These are phyloP conservation scores for Ogataea sp. DNA, from an alignment of 805 yeast species.

Conservation along the genomic window DNA sequence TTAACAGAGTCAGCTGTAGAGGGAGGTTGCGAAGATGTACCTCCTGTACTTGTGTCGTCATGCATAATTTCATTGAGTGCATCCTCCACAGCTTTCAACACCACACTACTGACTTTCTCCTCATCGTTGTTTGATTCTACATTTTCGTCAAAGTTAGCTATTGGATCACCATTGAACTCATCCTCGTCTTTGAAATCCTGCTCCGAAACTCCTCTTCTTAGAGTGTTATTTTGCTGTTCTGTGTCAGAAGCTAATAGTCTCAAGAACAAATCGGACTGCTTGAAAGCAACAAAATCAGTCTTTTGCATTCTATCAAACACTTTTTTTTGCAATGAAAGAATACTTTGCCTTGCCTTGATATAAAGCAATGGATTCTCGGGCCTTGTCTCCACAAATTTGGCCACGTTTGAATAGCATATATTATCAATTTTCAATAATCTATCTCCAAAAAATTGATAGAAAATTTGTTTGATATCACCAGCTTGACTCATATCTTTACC, in stretches of 20 bases:
- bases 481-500: conserved; percentile 27
- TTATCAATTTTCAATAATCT: conserved; percentile 22
- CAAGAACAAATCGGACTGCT: conserved; percentile 46
- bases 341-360: conserved; percentile 45
- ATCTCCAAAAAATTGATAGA: conserved; percentile 30
- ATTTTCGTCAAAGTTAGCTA: conserved; percentile 22
- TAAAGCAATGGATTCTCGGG: conserved; percentile 27
- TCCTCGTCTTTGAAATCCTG: conserved; percentile 11
- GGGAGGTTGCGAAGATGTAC: neutral
- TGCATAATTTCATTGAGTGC: conserved; percentile 55
- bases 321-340: conserved; percentile 52
- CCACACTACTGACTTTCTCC: conserved; percentile 33
- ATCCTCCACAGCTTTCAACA: conserved; percentile 55
- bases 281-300: conserved; percentile 51
- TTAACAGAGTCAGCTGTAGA: neutral
- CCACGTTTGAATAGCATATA: conserved; percentile 25
- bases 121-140: conserved; percentile 25
- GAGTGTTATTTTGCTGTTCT: conserved; percentile 4
- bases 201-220: neutral
- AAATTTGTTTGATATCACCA: conserved; percentile 47
- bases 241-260: conserved; percentile 40
- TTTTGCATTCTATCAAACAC: conserved; percentile 43
- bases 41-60: no score
- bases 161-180: conserved; percentile 23
- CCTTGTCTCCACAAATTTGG: conserved; percentile 23